phyloP scores from a whole-genome alignment of 2,329 filamentous ascomycete species.

The Albophoma yamanashiensis region DNA sequence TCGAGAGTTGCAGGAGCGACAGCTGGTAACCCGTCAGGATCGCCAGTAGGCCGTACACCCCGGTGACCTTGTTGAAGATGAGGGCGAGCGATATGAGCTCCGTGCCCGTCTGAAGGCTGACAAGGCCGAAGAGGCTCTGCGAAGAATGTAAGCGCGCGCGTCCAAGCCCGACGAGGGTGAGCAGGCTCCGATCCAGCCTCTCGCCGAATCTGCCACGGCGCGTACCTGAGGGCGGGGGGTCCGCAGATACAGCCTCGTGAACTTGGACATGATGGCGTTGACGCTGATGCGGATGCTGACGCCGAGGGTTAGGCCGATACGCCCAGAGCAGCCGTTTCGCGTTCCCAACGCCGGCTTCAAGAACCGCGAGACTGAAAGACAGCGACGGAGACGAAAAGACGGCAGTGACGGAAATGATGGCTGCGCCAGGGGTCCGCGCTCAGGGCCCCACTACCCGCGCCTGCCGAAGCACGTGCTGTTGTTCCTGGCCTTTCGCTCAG shows the following conservation, averaged over 20 bases:
- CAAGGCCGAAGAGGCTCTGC: slow-evolving; percentile 74
- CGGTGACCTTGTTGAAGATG: slow-evolving; percentile 85
- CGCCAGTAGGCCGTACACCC: slow-evolving; percentile 81
- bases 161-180: not conserved
- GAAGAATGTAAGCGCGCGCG: slow-evolving; percentile 5
- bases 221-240: slow-evolving; percentile 29
- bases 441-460: not conserved
- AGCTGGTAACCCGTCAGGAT: slow-evolving; percentile 79
- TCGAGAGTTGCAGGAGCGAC: slow-evolving; percentile 73
- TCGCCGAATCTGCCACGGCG: not conserved
- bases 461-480: not conserved
- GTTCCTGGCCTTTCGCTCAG: not conserved
- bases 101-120: slow-evolving; percentile 77
- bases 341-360: not conserved
- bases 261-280: slow-evolving; percentile 20
- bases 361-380: not conserved
- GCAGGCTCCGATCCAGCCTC: not conserved
- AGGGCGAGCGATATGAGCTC: slow-evolving; percentile 76
- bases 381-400: not conserved
- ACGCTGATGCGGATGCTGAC: not conserved
- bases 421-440: not conserved
- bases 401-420: not conserved
- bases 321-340: not conserved
- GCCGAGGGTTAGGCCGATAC: not conserved
- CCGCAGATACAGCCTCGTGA: slow-evolving; percentile 26